Evolutionary conservation across 805 yeast species (phyloP), one percentile per base, ranked within the genome.

Genomic region (Debaryomyces hansenii): DNA sequence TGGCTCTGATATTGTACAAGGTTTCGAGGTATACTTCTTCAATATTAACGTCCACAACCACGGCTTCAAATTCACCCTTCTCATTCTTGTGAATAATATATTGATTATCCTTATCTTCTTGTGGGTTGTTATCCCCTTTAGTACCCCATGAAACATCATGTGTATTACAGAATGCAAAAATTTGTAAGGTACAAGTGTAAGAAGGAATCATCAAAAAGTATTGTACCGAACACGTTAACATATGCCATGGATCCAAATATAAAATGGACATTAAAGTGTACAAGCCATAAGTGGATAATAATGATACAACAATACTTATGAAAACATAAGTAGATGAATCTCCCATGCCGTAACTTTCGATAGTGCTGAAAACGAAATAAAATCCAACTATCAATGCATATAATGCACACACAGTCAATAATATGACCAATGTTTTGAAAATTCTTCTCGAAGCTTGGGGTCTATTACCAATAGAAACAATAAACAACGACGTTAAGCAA

Each of bases 101-200:
- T 38, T 87, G 84, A 40, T 96, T 91, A 32, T 85, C 72, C 50
- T 80, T 85, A 52, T 81, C 80, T 15, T 82, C 79, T 33, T 66
- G 62, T 39, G 82, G 85, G 49, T 79, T 80, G 52, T 85, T 87
- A 50, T 91, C 97, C 55, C 99, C 99, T 64, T 92, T 92, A 2
- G 99, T 92, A 68, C 99, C 99, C 99, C 99, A 92, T 0, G 97
- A 87, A 42, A 94, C 96, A 74, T 92, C 99, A 69, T 92, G 98
- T 2, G 97, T 92, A 65, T 92, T 92, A 72, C 99, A 92, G 68
- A 92, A 90, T 1, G 99, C 97, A 70, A 90, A 92, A 48, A 94
- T 90, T 68, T 92, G 97, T 47, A 92, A 73, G 2, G 96, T 85
- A 69, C 96, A 89, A 4, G 95, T 87, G 64, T 90, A 92, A 0